Base-by-base conservation (phyloP, 2,329 filamentous ascomycete species). In the Fusarium sacchari region DNA sequence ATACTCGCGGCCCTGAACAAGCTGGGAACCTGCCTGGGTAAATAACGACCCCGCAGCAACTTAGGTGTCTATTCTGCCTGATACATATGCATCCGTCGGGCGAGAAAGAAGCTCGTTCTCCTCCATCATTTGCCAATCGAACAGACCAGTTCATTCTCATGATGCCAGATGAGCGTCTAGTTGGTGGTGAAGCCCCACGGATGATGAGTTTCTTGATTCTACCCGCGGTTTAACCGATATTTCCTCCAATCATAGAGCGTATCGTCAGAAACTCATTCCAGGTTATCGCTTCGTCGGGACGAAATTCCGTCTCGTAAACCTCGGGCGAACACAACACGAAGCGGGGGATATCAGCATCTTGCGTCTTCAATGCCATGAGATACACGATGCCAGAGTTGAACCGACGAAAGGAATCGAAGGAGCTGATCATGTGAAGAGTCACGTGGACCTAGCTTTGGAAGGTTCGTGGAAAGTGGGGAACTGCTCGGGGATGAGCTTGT, bases 111-210 rank as follows among this genome's bases (percentile, higher is more conserved):
- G n/a, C 46, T 30, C 39, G 46, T 52, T 59, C 67, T 37, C 55
- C 28, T 44, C 57, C 50, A 43, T 67, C 60, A 61, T 66, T 72
- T 74, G 72, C 60, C 72, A 60, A 60, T 64, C 34, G 18, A 64
- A 42, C 40, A 46, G 28, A 64, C 43, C 63, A 57, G 43, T 55
- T 50, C 37, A 56, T 57, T 73, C 72, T 73, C 72, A 75, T 75
- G 72, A 75, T 75, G 60, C 49, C 56, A 71, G 61, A 75, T 42
- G 49, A 67, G 50, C 58, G 30, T 58, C 55, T 36, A 66, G 65
- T 69, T 64, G 60, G 64, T 64, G 63, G 67, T 76, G 73, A 74
- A 62, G 67, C 67, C 73, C 73, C 73, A 76, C 71, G 58, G 42
- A 34, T 42, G 70, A 60, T 55, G 57, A 42, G 47, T 36, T 64